Conservation (phyloP, 1,284 basidiomycete genomes). For the Amylostereum areolatum region DNA sequence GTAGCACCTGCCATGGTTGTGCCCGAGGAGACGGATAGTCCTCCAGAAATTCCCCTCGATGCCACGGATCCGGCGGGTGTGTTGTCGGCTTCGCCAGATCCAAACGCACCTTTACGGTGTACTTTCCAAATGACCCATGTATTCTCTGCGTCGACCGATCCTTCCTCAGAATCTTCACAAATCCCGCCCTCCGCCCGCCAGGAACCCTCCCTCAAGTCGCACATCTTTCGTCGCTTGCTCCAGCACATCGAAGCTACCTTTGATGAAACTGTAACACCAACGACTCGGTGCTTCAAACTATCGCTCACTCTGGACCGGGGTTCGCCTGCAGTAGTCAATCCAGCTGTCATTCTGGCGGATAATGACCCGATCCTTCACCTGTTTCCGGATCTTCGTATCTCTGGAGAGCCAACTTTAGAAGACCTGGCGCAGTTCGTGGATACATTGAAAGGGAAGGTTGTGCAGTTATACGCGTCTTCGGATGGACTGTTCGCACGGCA, state of each 20-base stretch:
- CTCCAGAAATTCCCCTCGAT: conserved; percentile 9
- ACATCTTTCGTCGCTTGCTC: conserved; percentile 62
- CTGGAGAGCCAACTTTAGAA: conserved; percentile 69
- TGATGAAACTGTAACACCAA: conserved; percentile 38
- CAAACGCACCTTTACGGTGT: conserved; percentile 35
- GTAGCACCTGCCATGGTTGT: conserved; percentile 23
- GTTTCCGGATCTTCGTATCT: conserved; percentile 39
- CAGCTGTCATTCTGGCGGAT: conserved; percentile 30
- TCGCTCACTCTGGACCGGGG: conserved; percentile 51
- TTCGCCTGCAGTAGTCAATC: conserved; percentile 30
- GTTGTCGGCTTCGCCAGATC: conserved; percentile 17
- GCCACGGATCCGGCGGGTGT: conserved; percentile 12
- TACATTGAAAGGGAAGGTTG: conserved; percentile 74
- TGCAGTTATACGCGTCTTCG: conserved; percentile 75
- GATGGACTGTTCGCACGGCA: conserved; percentile 85
- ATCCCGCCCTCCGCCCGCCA: conserved; percentile 30
- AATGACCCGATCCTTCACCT: conserved; percentile 37
- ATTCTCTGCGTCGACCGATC: conserved; percentile 17
- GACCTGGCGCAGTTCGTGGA: conserved; percentile 79
- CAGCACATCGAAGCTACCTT: conserved; percentile 62
- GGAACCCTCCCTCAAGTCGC: conserved; percentile 53
- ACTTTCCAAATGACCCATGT: conserved; percentile 53
- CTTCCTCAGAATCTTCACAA: conserved; percentile 6
- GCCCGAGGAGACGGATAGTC: conserved; percentile 12
- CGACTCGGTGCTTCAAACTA: conserved; percentile 46